Evolutionary conservation across 352 stramenopile genomes (phyloP).

Genomic region (Phytophthora pisi): DNA sequence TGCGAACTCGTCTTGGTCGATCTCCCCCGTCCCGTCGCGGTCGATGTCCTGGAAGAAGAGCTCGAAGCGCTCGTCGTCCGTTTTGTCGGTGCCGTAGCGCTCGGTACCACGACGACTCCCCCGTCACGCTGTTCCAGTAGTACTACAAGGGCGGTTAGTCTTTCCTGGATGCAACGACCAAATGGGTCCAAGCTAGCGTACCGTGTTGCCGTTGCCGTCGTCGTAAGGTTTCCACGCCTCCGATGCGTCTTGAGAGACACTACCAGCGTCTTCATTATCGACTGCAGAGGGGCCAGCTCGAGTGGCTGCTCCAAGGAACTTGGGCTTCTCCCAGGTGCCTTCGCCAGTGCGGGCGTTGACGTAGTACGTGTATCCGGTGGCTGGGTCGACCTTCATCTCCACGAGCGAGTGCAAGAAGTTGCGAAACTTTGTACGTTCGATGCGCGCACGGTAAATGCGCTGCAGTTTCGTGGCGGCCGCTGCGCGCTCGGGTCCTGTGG

Average conservation of each 20-base stretch:
- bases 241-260: slow-evolving; percentile 9
- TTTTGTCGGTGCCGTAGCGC: slow-evolving; percentile 57
- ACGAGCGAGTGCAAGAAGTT: slow-evolving; percentile 62
- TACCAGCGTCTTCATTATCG: slow-evolving; percentile 12
- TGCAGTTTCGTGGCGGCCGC: slow-evolving; percentile 68
- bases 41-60: slow-evolving; percentile 73
- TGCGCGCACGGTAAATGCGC: slow-evolving; percentile 70
- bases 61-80: slow-evolving; percentile 64
- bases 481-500: slow-evolving; percentile 65
- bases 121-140: slow-evolving; percentile 73
- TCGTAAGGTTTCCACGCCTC: slow-evolving; percentile 64
- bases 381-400: slow-evolving; percentile 52
- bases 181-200: slow-evolving; percentile 15
- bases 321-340: slow-evolving; percentile 59
- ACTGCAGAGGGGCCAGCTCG: background rate
- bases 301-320: slow-evolving; percentile 18
- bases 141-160: slow-evolving; percentile 44
- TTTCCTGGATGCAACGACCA: background rate
- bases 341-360: slow-evolving; percentile 70
- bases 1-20: slow-evolving; percentile 71
- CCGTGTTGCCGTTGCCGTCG: slow-evolving; percentile 67
- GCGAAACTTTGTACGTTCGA: slow-evolving; percentile 67
- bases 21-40: slow-evolving; percentile 58
- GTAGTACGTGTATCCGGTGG: slow-evolving; percentile 57
- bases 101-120: slow-evolving; percentile 65